phyloP scores from a whole-genome alignment of 768 basidiomycete genomes.

The Tricholoma sp. region DNA sequence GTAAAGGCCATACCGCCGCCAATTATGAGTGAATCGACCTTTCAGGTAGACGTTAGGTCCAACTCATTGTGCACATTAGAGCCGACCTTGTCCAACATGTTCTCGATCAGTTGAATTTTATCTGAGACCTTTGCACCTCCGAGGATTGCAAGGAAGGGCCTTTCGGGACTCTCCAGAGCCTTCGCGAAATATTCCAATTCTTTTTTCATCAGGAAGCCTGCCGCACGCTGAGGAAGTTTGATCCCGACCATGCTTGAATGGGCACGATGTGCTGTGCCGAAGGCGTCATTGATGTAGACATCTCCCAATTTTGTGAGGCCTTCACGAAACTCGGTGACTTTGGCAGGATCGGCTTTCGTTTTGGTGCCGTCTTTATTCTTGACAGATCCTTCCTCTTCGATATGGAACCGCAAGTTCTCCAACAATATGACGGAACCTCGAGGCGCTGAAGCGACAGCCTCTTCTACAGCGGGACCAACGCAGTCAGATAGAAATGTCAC shows the following conservation, averaged over 20 bases:
- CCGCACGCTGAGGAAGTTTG: slow-evolving; percentile 85
- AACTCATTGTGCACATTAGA: background rate
- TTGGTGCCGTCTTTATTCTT: slow-evolving; percentile 95
- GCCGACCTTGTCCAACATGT: slow-evolving; percentile 93
- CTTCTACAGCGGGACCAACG: slow-evolving; percentile 82
- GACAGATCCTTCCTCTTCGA: slow-evolving; percentile 92
- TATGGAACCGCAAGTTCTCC: slow-evolving; percentile 98
- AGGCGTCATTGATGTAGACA: slow-evolving; percentile 98
- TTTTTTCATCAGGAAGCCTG: slow-evolving; percentile 97
- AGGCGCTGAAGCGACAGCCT: slow-evolving; percentile 62
- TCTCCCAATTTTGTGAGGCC: slow-evolving; percentile 89
- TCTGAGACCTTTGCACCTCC: slow-evolving; percentile 99
- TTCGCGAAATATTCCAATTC: slow-evolving; percentile 99
- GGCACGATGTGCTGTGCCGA: slow-evolving; percentile 96
- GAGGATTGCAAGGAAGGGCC: slow-evolving; percentile 96
- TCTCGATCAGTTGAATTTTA: slow-evolving; percentile 98
- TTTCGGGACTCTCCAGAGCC: slow-evolving; percentile 89
- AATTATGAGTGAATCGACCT: slow-evolving; percentile 95
- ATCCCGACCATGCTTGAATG: slow-evolving; percentile 99
- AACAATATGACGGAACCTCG: slow-evolving; percentile 78
- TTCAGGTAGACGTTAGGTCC: background rate
- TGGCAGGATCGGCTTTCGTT: slow-evolving; percentile 83
- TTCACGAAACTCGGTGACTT: slow-evolving; percentile 81
- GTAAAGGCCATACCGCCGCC: slow-evolving; percentile 99
- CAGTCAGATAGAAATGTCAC: slow-evolving; percentile 84